Conservation (phyloP, 805 yeast species). For the Lachancea sp. region DNA sequence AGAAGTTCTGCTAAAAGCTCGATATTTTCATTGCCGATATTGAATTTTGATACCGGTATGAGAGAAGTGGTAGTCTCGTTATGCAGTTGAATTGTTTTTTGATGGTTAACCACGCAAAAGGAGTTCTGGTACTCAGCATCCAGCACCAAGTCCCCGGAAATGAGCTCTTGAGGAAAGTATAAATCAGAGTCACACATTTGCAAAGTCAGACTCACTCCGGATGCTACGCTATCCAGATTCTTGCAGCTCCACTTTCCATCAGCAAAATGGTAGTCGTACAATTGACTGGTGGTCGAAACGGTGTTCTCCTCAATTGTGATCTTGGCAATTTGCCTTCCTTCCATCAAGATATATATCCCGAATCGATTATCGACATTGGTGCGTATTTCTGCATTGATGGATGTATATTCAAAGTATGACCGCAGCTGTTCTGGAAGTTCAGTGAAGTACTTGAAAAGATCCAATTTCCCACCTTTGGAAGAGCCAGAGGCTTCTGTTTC, state of each 20-base stretch:
- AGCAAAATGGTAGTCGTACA: slow-evolving; percentile 25
- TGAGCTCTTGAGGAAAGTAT: slow-evolving; percentile 25
- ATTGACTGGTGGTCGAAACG: slow-evolving; percentile 20
- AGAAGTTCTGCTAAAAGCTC: slow-evolving; percentile 23
- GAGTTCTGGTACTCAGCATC: slow-evolving; percentile 4
- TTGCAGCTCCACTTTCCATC: slow-evolving; percentile 27
- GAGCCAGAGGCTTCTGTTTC: slow-evolving; percentile 23
- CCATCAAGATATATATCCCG: slow-evolving; percentile 24
- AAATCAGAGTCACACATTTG: slow-evolving; percentile 13
- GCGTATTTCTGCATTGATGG: slow-evolving; percentile 14
- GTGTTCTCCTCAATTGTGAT: slow-evolving; percentile 21
- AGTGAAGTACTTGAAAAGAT: slow-evolving; percentile 31
- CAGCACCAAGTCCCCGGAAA: slow-evolving; percentile 20
- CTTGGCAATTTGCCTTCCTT: slow-evolving; percentile 17
- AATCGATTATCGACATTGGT: slow-evolving; percentile 26
- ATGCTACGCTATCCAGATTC: slow-evolving; percentile 21
- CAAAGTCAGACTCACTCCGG: slow-evolving; percentile 26
- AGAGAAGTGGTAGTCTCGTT: slow-evolving; percentile 29
- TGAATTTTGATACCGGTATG: slow-evolving; percentile 19
- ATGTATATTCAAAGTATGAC: slow-evolving; percentile 17
- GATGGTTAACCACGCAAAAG: slow-evolving; percentile 4
- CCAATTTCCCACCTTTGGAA: slow-evolving; percentile 19
- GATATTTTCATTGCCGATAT: slow-evolving; percentile 29
- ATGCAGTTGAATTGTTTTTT: slow-evolving; percentile 11
- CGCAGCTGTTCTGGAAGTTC: slow-evolving; percentile 22